Percentiles rank a stretch among this genome's conserved stretches.
These are phyloP conservation scores for Canavalia ensiformis DNA, from an alignment of 306 rosid species.

Conservation along the genomic window DNA sequence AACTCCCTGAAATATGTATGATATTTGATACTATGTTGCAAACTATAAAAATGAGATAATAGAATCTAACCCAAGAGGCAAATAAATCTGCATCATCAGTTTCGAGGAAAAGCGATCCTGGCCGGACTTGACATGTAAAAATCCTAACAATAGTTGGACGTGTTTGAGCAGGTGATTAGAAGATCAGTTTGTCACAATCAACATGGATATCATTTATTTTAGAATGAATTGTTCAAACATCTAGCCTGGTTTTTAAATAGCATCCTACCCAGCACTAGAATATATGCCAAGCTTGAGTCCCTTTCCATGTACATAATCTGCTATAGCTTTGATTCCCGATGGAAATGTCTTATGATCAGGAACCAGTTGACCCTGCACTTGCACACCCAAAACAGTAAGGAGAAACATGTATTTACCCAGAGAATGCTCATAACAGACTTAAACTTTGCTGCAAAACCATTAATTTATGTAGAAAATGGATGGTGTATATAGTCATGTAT, in stretches of 20 bases:
- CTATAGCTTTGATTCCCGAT: constrained; percentile 90
- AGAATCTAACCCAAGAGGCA: constrained; percentile 92
- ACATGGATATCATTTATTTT: constrained; percentile 27
- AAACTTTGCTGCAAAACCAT: constrained; percentile 31
- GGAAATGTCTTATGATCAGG: constrained; percentile 81
- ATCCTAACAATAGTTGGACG: constrained; percentile 59
- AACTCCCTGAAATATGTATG: constrained; percentile 24
- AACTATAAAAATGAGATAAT: constrained; percentile 35
- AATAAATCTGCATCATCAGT: constrained; percentile 76
- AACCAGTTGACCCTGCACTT: constrained; percentile 75
- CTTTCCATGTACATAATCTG: constrained; percentile 85
- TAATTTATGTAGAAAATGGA: constrained; percentile 38
- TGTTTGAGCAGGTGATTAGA: constrained; percentile 34
- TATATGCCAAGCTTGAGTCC: constrained; percentile 96
- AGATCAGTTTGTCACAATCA: constrained; percentile 37
- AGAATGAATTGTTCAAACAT: constrained; percentile 38
- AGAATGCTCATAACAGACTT: background rate
- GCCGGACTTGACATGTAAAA: constrained; percentile 96
- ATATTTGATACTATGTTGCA: constrained; percentile 24
- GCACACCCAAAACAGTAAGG: constrained; percentile 49
- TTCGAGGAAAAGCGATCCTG: constrained; percentile 91
- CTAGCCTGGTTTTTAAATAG: constrained; percentile 40
- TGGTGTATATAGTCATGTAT: background rate
- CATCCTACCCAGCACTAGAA: constrained; percentile 96
- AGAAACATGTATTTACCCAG: constrained; percentile 37